Conservation (phyloP, 306 rosid genomes). For the Macrotyloma uniflorum region DNA sequence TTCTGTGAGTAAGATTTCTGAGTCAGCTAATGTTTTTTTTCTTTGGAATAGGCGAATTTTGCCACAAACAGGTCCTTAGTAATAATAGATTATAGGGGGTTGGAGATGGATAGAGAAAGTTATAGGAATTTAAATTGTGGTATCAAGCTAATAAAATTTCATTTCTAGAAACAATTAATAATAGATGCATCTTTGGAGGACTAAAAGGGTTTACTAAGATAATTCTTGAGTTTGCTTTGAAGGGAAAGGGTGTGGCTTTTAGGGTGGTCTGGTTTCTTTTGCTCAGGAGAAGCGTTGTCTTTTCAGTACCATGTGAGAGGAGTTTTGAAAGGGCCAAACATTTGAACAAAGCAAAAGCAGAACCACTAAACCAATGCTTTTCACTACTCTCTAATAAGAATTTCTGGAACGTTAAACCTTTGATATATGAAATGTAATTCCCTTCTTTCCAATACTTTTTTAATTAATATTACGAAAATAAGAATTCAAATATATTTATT, state of each 20-base stretch:
- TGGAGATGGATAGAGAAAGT: neutral
- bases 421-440: too few relatives aligned
- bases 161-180: neutral
- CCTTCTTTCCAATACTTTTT: too few relatives aligned
- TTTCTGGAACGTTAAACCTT: neutral
- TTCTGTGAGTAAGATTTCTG: too few relatives aligned
- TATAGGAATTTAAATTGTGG: neutral
- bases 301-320: conserved; percentile 28
- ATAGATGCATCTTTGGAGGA: neutral
- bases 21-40: too few relatives aligned
- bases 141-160: neutral
- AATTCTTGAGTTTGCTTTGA: conserved; percentile 13
- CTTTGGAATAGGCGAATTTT: neutral
- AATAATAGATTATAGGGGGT: neutral
- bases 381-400: neutral
- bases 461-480: too few relatives aligned
- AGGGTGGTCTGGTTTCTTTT: too few relatives aligned
- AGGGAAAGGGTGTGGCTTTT: neutral
- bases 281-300: neutral
- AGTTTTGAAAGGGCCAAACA: neutral
- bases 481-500: too few relatives aligned
- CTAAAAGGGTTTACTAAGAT: neutral
- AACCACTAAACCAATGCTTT: neutral
- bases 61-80: neutral
- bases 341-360: neutral